phyloP scores from a whole-genome alignment of 768 basidiomycete species.

The Lactarius sp. region DNA sequence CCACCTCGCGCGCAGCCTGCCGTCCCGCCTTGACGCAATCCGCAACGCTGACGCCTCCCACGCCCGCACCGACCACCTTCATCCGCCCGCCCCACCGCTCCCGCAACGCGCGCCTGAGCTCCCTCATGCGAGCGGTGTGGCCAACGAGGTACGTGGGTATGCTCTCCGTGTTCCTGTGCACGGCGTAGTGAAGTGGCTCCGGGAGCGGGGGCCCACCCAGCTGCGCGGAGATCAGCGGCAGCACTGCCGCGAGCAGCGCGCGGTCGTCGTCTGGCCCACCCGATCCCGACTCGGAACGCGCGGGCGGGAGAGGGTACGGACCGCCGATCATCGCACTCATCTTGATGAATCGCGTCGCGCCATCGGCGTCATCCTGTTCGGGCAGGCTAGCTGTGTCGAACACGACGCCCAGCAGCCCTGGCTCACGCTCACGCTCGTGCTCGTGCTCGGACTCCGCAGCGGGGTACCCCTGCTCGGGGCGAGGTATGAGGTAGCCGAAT shows the following conservation, averaged over 20 bases:
- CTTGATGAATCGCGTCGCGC: conserved; percentile 51
- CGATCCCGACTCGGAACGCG: too few relatives aligned
- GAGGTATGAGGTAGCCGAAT: conserved; percentile 93
- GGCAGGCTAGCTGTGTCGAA: conserved; percentile 82
- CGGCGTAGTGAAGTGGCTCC: conserved; percentile 47
- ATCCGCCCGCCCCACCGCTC: conserved; percentile 39
- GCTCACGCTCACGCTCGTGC: conserved; percentile 6
- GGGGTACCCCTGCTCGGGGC: conserved; percentile 55
- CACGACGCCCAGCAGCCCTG: conserved; percentile 74
- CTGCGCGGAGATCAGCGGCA: conserved; percentile 24
- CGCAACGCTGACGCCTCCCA: conserved; percentile 80
- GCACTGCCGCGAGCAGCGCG: conserved; percentile 27
- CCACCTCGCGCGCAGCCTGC: conserved; percentile 33
- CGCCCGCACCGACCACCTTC: conserved; percentile 77
- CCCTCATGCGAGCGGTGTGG: conserved; percentile 63
- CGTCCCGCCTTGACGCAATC: conserved; percentile 80
- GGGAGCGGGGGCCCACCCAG: conserved; percentile 34
- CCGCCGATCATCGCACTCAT: conserved; percentile 91
- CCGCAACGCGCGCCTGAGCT: conserved; percentile 44
- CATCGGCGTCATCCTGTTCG: conserved; percentile 42
- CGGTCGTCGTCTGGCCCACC: conserved; percentile 23
- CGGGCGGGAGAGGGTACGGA: conserved; percentile 45
- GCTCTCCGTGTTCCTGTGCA: conserved; percentile 55
- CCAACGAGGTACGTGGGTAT: conserved; percentile 78
- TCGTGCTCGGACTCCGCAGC: background rate